These are phyloP conservation scores for Liquidambar formosana DNA, from an alignment of 164 flowering plant genomes.

Conservation along the genomic window DNA sequence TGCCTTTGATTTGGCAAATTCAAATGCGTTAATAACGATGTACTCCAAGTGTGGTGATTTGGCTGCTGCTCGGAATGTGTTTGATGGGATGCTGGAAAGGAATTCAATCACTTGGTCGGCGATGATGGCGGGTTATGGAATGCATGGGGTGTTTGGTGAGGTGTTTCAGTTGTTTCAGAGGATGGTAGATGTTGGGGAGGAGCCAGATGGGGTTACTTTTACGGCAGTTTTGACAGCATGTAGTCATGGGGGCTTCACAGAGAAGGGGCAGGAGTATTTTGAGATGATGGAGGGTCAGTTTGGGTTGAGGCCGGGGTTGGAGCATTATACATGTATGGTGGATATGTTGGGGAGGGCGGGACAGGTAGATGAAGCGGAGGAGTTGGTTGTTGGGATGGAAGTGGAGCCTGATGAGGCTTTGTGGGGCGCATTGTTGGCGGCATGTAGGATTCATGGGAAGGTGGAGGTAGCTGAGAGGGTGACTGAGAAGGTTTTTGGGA, in stretches of 20 bases:
- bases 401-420: slow-evolving; percentile 43
- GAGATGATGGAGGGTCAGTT: slow-evolving; percentile 45
- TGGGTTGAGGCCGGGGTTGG: slow-evolving; percentile 38
- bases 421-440: slow-evolving; percentile 44
- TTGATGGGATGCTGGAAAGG: slow-evolving; percentile 41
- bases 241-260: slow-evolving; percentile 39
- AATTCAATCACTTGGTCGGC: slow-evolving; percentile 47
- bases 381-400: slow-evolving; percentile 35
- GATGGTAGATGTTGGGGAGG: slow-evolving; percentile 36
- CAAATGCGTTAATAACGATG: slow-evolving; percentile 39
- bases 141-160: slow-evolving; percentile 32
- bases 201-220: slow-evolving; percentile 38
- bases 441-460: slow-evolving; percentile 44
- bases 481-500: slow-evolving; percentile 31
- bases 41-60: slow-evolving; percentile 47
- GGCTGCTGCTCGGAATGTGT: slow-evolving; percentile 33
- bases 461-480: slow-evolving; percentile 49
- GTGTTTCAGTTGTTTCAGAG: slow-evolving; percentile 42
- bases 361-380: slow-evolving; percentile 42
- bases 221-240: slow-evolving; percentile 46
- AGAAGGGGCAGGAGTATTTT: slow-evolving; percentile 35
- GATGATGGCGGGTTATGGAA: slow-evolving; percentile 42
- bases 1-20: slow-evolving; percentile 27
- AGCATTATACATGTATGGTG: slow-evolving; percentile 57
- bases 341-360: slow-evolving; percentile 58